Base-by-base conservation (phyloP, 2,329 filamentous ascomycete genomes). In the Coniochaeta sp. region DNA sequence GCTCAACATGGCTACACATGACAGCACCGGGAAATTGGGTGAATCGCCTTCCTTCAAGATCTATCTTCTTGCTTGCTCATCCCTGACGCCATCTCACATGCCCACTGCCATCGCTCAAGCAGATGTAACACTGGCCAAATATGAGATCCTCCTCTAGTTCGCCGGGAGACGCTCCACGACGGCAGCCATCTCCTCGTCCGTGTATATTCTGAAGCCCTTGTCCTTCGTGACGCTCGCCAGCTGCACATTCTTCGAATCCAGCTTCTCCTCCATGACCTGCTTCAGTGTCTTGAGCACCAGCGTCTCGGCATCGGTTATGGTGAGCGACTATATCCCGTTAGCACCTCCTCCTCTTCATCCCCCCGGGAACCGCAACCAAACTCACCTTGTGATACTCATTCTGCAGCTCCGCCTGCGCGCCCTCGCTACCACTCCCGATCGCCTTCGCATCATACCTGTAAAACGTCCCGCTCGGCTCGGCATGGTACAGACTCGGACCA, bases 181-280 rank as follows among this genome's bases (percentile, higher is more conserved):
- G 45, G 83, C 80, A 54, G 89, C 89, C 94, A 99, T 99, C 77
- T 97, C 92, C 65, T 92, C 90, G 64, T 99, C 94, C 53, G 86
- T 87, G 78, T 99, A 99, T 83, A 99, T 96, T 75, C 90, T 87
- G 81, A 99, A 99, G 52, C 94, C 94, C 74, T 89, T 92, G 60
- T 96, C 92, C 79, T 91, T 95, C 57, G 94, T 99, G 53, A 99
- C 94, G 67, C 92, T 97, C 51, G 94, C 94, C 61, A 99, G 73
- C 77, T 99, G 94, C 59, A 99, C 94, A 67, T 99, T 99, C 83
- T 99, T 99, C 58, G 91, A 82, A 69, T 99, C 94, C 55, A 99
- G 80, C 78, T 99, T 99, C 83, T 99, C 94, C 75, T 99, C 94
- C 94, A 99, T 99, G 61, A 99, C 94, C 75, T 99, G 94, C 81